Percentiles rank a stretch among this genome's conserved stretches.
Conservation (phyloP, 768 basidiomycete genomes). For the Saitozyma sp. region DNA sequence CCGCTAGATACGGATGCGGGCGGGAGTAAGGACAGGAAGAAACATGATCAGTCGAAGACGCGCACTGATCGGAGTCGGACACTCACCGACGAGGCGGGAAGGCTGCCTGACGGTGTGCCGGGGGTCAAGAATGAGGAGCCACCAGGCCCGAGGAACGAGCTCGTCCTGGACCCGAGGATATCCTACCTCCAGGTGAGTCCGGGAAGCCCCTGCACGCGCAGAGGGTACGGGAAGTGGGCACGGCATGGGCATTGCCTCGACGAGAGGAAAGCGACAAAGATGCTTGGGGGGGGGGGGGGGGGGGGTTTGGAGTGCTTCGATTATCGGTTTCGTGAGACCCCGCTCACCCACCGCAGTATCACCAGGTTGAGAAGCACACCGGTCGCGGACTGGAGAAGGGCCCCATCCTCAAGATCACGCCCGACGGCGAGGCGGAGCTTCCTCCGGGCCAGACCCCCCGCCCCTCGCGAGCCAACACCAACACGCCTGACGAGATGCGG, state of each 20-base stretch:
- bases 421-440: constrained; percentile 47
- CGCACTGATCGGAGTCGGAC: constrained; percentile 18
- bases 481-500: not conserved
- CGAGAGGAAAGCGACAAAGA: not conserved
- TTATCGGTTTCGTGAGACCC: not conserved
- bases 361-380: constrained; percentile 28
- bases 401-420: constrained; percentile 38
- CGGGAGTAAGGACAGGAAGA: not conserved
- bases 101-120: constrained; percentile 28
- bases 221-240: no score
- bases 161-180: constrained; percentile 44
- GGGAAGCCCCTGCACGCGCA: no score
- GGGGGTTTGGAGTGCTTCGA: not conserved
- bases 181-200: constrained; percentile 40
- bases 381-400: constrained; percentile 27
- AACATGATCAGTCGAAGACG: constrained; percentile 6
- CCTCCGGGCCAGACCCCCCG: constrained; percentile 44
- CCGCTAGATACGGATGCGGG: not conserved
- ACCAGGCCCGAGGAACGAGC: constrained; percentile 46
- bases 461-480: constrained; percentile 18
- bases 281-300: not conserved
- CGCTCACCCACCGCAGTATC: constrained; percentile 26
- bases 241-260: no score
- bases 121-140: constrained; percentile 42
- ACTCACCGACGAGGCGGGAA: constrained; percentile 37